Base-by-base conservation (phyloP, 163 green algal genomes). In the Scenedesmus sp. region DNA sequence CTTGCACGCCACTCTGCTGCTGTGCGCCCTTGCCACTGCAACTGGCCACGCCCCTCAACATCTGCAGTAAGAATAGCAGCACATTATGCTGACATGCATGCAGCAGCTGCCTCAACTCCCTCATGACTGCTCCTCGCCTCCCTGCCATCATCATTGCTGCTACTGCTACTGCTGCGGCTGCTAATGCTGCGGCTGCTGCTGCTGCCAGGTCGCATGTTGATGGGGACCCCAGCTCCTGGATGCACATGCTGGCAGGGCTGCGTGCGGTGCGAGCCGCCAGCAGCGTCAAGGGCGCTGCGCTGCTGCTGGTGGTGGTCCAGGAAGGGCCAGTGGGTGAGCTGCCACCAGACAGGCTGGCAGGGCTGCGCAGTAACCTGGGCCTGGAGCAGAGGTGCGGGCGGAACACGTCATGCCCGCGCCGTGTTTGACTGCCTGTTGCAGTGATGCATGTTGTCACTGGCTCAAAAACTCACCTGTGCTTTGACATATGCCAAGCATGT, bases 221-320 rank as follows among this genome's bases (percentile, higher is more conserved):
- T 9, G 95, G 95, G 1, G 95, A 97, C 49, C 93, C 94, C 76
- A 93, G 30, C 78, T 90, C 85, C 56, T 97, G 94, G 94, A 89
- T 91, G 42, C 91, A 89, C 65, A 92, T 95, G 80, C 92, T 94
- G 22, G 82, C 93, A 35, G 79, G 90, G 16, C 90, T 97, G 35
- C 93, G 94, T 42, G 87, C 93, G 0, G 80, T 97, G 15, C 86
- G 89, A 18, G 91, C 92, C 10, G 93, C 93, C 42, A 92, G 92
- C 59, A 72, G 90, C 43, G 80, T 92, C 30, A 81, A 91, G 6
- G 93, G 91, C 2, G 94, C 90, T 3, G 91, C 91, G 73, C 61
- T 96, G 46, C 73, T 97, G 26, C 33, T 97, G 53, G 94, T 91
- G 12, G 87, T 96, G 24, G 90, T 96, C 79, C 95, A 97, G 72